These are phyloP conservation scores for Fimicolochytrium jonesii DNA, from an alignment of 192 early-diverging fungal species.

Conservation along the genomic window DNA sequence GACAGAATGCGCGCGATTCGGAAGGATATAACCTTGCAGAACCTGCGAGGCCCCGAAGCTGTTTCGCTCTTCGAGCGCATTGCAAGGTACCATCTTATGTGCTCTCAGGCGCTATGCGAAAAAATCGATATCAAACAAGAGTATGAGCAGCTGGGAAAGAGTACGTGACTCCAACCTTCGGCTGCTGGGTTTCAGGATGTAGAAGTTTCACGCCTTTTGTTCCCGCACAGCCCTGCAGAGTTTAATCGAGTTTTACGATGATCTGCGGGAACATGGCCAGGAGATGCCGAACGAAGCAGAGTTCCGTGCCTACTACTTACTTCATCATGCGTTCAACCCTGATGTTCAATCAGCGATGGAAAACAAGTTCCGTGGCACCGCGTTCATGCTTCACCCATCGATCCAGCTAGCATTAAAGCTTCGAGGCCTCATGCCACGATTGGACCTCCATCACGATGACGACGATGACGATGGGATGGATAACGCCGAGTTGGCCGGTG, in stretches of 20 bases:
- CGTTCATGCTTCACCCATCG: constrained; percentile 53
- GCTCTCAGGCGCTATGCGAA: constrained; percentile 67
- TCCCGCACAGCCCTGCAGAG: constrained; percentile 71
- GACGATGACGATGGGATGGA: constrained; percentile 42
- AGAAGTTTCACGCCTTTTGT: constrained; percentile 2
- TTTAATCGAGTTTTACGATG: constrained; percentile 83
- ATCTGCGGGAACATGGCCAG: constrained; percentile 52
- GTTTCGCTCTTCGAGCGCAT: constrained; percentile 73
- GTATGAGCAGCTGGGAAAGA: constrained; percentile 83
- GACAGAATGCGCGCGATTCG: constrained; percentile 81
- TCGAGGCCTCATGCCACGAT: constrained; percentile 52
- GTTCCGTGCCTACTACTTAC: constrained; percentile 84
- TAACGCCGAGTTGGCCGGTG: constrained; percentile 2
- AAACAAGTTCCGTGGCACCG: constrained; percentile 49
- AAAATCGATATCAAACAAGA: constrained; percentile 77
- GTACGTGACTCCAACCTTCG: constrained; percentile 35
- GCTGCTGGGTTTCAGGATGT: neutral
- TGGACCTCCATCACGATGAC: constrained; percentile 15
- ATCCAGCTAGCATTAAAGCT: constrained; percentile 71
- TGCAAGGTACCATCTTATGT: constrained; percentile 82
- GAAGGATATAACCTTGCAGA: constrained; percentile 85
- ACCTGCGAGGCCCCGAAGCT: constrained; percentile 65
- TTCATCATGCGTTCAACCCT: constrained; percentile 65
- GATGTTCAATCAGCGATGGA: constrained; percentile 65
- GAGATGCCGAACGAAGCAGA: constrained; percentile 77